phyloP scores from a whole-genome alignment of 352 stramenopile genomes.

The Phytophthora hybrid region DNA sequence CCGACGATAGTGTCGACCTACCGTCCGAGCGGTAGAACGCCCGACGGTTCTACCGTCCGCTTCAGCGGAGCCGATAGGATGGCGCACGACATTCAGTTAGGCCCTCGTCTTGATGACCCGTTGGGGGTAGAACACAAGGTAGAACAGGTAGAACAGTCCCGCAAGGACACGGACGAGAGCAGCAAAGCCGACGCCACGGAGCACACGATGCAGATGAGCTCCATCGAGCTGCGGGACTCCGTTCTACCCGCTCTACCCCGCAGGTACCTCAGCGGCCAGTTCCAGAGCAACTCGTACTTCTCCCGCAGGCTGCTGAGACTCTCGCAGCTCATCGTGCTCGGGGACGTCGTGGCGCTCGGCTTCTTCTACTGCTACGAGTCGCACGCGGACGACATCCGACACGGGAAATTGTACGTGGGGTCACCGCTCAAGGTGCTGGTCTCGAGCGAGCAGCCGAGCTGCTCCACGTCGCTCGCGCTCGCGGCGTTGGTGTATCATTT shows the following conservation, averaged over 20 bases:
- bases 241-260: slow-evolving; percentile 42
- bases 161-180: slow-evolving; percentile 25
- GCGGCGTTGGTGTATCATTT: slow-evolving; percentile 77
- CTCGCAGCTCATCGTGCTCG: slow-evolving; percentile 64
- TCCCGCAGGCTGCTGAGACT: slow-evolving; percentile 64
- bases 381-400: slow-evolving; percentile 30
- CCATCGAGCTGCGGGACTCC: slow-evolving; percentile 36
- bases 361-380: slow-evolving; percentile 71
- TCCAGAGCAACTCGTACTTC: slow-evolving; percentile 88
- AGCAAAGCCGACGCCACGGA: slow-evolving; percentile 34
- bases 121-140: background rate
- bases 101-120: slow-evolving; percentile 19
- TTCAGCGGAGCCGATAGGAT: slow-evolving; percentile 24
- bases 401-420: slow-evolving; percentile 54
- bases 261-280: slow-evolving; percentile 63
- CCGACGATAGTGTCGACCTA: slow-evolving; percentile 7
- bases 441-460: slow-evolving; percentile 48
- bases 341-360: slow-evolving; percentile 63
- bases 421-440: slow-evolving; percentile 56
- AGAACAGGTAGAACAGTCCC: background rate
- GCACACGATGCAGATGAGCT: slow-evolving; percentile 49
- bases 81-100: slow-evolving; percentile 26
- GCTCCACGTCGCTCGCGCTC: slow-evolving; percentile 59
- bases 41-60: background rate
- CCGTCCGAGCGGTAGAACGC: background rate